Base-by-base conservation (phyloP, 306 rosid species). In the Spatholobus suberectus region DNA sequence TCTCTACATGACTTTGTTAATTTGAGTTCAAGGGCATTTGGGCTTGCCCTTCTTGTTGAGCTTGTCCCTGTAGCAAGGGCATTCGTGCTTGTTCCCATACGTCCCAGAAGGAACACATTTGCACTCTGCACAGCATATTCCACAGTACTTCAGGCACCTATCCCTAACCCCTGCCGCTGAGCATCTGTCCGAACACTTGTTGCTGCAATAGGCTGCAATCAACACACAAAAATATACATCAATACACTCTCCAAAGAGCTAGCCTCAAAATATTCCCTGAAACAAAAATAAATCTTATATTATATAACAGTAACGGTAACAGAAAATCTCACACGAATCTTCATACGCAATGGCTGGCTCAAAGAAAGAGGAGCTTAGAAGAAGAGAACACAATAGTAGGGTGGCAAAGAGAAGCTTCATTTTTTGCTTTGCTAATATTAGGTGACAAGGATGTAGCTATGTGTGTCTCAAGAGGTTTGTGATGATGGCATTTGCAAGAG, bases 31-130 rank as follows among this genome's bases (percentile, higher is more conserved):
- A 35, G 97, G 95, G 88, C 97, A 89, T 78, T 92, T 92, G 88
- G 94, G 89, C 32, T 85, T 88, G 49, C 92, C 92, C 87, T 84
- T 89, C 2, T 74, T 57, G 89, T 85, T 92, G 79, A 62, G 18
- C 88, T 86, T 82, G 92, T 90, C 95, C 73, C 93, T 86, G 76
- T 92, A 90, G 82, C 95, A 93, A 85, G 95, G 95, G 47, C 97
- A 93, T 74, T 91, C 92, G 0, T 93, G 93, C 84, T 93, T 93
- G 90, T 91, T 93, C 32, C 95, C 97, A 43, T 85, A 92, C 1
- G 94, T 92, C 20, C 95, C 93, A 29, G 95, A 92, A 81, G 97
- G 95, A 70, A 94, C 98, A 68, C 98, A 92, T 61, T 90, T 91
- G 90, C 98, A 94, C 70, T 81, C 75, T 29, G 34, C 32, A 66